Evolutionary conservation across 306 rosid species (phyloP), one percentile per base, ranked within the genome.

Genomic region (Rosa rugosa): DNA sequence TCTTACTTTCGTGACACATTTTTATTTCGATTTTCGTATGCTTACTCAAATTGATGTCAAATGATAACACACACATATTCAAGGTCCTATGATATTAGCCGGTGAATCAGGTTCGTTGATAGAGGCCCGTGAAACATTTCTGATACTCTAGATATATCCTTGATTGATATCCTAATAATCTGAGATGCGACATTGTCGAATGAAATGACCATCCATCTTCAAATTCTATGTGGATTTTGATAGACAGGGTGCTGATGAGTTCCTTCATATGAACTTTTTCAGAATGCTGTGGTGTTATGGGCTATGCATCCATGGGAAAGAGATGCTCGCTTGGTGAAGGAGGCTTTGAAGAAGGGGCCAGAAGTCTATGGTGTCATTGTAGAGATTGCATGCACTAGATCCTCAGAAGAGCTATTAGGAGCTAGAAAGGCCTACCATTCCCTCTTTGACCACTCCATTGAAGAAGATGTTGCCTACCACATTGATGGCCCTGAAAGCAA

Each of bases 281-380:
- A 95, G 98, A 90, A 87, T 72, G 96, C 97, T 38, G 89, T 89
- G 83, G 94, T 93, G 59, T 73, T 88, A 41, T 91, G 99, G 99
- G 75, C 90, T 14, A 93, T 92, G 94, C 98, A 95, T 80, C 98
- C 98, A 46, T 95, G 98, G 98, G 99, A 95, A 84, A 87, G 98
- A 65, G 99, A 95, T 81, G 99, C 99, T 11, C 96, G 96, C 73
- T 81, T 93, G 71, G 87, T 66, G 10, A 93, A 84, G 82, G 89
- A 89, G 81, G 97, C 97, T 31, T 57, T 95, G 78, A 87, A 82
- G 79, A 87, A 93, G 75, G 98, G 96, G 2, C 68, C 85, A 27
- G 56, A 66, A 10, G 40, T 84, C 16, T 88, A 90, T 73, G 86
- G 86, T 63, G 79, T 93, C 5, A 22, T 95, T 1, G 76, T 95